phyloP scores from a whole-genome alignment of 164 flowering plant species.

The Protea cynaroides region DNA sequence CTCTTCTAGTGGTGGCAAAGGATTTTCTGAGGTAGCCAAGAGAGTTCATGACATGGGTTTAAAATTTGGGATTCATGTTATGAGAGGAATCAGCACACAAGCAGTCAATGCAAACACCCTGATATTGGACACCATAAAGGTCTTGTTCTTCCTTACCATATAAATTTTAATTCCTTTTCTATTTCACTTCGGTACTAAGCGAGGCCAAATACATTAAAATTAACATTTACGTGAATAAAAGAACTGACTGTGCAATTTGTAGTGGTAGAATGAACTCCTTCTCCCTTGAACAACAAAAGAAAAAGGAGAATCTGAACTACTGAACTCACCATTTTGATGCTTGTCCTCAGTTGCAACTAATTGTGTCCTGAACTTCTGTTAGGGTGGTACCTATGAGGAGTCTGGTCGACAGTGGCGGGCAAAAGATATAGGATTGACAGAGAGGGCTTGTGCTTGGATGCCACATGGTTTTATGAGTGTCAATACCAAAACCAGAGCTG shows the following conservation, averaged over 20 bases:
- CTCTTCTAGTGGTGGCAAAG: conserved; percentile 68
- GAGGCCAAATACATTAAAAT: not conserved
- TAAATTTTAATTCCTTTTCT: not conserved
- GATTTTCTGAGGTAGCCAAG: conserved; percentile 70
- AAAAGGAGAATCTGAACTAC: not conserved
- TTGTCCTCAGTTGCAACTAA: not conserved
- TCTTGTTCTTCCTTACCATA: conserved; percentile 13
- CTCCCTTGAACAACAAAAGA: not conserved
- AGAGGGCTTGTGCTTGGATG: conserved; percentile 87
- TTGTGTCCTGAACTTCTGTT: not conserved
- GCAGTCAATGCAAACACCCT: conserved; percentile 88
- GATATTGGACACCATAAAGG: conserved; percentile 66
- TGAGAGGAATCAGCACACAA: conserved; percentile 91
- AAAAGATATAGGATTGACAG: conserved; percentile 64
- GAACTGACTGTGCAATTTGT: not conserved
- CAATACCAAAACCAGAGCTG: conserved; percentile 65
- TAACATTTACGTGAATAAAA: not conserved
- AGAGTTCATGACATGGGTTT: conserved; percentile 82
- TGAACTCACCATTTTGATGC: not conserved
- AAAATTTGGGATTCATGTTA: conserved; percentile 95
- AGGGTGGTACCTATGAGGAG: conserved; percentile 66
- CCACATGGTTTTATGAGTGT: conserved; percentile 89
- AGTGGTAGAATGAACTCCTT: too few species aligned
- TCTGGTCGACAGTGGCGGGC: conserved; percentile 67
- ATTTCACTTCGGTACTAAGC: not conserved